Base-by-base conservation (phyloP, 495 filamentous ascomycete genomes). In the Trichoderma erinaceum region DNA sequence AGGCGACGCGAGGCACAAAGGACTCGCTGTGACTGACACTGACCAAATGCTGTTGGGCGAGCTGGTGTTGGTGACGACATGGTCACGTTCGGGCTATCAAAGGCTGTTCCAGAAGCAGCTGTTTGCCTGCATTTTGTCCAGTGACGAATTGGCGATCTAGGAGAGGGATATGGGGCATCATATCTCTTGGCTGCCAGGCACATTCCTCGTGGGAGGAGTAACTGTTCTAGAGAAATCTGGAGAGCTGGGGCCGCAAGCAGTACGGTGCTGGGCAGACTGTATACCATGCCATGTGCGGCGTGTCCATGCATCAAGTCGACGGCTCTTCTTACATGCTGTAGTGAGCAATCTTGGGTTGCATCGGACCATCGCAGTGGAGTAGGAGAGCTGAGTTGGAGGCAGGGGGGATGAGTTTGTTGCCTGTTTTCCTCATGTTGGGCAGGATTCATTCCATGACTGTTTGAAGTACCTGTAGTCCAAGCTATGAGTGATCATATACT, bases 291-390 rank as follows among this genome's bases (percentile, higher is more conserved):
- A 61, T 61, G 56, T 61, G 56, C 56, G 8, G 21, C 16, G 48
- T 52, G 18, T 52, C 48, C 48, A 52, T 21, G 5, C 18, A 52
- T 52, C 18, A 52, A 2, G 7, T 52, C n/a, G 48, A 61, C 25
- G 56, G 23, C 15, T 3, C 23, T 29, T 11, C 23, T 29, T 11
- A 12, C 23, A 13, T 13, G 6, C 27, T 6, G 27, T 7, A 61
- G 10, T 13, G 23, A 29, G 8, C 27, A 27, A 61, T 29, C 27
- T 61, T 13, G 56, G 13, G 56, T 61, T 61, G 27, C 56, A 61
- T 61, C 56, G 56, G 56, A 61, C 25, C 56, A 61, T 61, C 56
- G 56, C 23, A 12, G 27, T 61, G 56, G 56, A 61, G 56, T 35
- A 15, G n/a, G 18, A 52, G 18, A 52, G 56, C 56, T 61, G 56